Evolutionary conservation across 768 basidiomycete species (phyloP), one percentile per base, ranked within the genome.

Genomic region (Leucocoprinus sp.): DNA sequence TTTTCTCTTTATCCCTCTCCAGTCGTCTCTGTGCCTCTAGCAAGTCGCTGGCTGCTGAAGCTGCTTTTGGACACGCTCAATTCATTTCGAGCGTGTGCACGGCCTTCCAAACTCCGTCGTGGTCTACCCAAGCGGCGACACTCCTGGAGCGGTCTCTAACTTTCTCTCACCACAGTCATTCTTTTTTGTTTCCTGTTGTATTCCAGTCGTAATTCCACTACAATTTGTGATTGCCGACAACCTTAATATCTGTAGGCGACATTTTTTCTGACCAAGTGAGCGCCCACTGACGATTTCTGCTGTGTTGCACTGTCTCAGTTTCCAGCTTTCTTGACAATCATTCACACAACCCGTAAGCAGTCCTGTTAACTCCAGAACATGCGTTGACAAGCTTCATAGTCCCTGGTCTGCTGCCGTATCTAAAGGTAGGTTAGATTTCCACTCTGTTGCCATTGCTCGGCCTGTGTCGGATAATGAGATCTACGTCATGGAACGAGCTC

Each of bases 11-110:
- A 55, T 53, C 57, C 61, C 58, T 56, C 54, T 56, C 56, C 56
- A 55, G 55, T 55, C 56, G 54, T 61, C 64, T 60, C 59, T 57
- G 62, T 55, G 55, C 57, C 54, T 56, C 56, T 57, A 59, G 60
- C 55, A 59, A 57, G 64, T 58, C 54, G 57, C 54, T 63, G 55
- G 55, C 55, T n/a, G n/a, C n/a, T 55, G 55, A 56, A 54, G 50
- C 53, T 52, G 47, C n/a, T 57, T 54, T 51, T 55, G 57, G 60
- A 63, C 54, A 61, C 65, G 63, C 71, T 74, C 73, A 72, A 70
- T 77, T 76, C 61, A 65, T 57, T 75, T 72, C 72, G 72, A 74
- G 72, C 53, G 67, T 64, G 56, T 55, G 58, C 54, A 55, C 57
- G 55, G 54, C 60, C 55, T 42, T 9, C 24, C 39, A 42, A 35